phyloP scores from a whole-genome alignment of 495 filamentous ascomycete species.

The Penicillium goetzii region DNA sequence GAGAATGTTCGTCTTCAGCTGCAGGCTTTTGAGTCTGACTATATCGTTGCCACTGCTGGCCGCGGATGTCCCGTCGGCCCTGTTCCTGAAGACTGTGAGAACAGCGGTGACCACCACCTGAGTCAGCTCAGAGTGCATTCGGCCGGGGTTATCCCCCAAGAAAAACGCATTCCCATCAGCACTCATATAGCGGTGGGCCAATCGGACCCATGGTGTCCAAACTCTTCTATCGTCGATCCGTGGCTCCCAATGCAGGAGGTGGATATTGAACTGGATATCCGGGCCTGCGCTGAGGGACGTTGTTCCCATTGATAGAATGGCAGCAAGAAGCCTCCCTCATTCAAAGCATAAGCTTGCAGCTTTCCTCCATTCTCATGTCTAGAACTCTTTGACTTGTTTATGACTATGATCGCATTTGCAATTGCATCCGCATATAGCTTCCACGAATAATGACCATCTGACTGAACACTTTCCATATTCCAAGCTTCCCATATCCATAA shows the following conservation, averaged over 20 bases:
- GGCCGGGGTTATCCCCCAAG: neutral
- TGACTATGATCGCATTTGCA: neutral
- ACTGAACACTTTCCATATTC: neutral
- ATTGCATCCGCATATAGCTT: neutral
- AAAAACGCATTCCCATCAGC: slow-evolving; percentile 24
- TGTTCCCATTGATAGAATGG: slow-evolving; percentile 20
- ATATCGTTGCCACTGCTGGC: slow-evolving; percentile 62
- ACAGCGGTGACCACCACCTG: slow-evolving; percentile 14
- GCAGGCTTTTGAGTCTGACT: slow-evolving; percentile 62
- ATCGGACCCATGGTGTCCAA: slow-evolving; percentile 26
- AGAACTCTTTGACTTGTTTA: neutral
- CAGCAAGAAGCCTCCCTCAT: neutral
- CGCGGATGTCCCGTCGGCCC: slow-evolving; percentile 37
- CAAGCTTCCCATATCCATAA: neutral
- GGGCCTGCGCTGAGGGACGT: slow-evolving; percentile 30
- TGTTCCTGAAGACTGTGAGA: slow-evolving; percentile 12
- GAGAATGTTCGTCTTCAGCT: slow-evolving; percentile 63
- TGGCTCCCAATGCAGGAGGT: slow-evolving; percentile 37
- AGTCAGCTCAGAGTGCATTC: slow-evolving; percentile 5
- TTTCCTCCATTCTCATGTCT: neutral
- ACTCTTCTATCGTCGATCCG: slow-evolving; percentile 22
- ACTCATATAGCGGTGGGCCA: slow-evolving; percentile 22
- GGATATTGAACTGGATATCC: slow-evolving; percentile 32
- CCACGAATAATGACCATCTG: neutral
- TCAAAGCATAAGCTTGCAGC: neutral